Evolutionary conservation across 805 yeast species (phyloP), one percentile per base, ranked within the genome.

Genomic region (Candida parachauliodes): DNA sequence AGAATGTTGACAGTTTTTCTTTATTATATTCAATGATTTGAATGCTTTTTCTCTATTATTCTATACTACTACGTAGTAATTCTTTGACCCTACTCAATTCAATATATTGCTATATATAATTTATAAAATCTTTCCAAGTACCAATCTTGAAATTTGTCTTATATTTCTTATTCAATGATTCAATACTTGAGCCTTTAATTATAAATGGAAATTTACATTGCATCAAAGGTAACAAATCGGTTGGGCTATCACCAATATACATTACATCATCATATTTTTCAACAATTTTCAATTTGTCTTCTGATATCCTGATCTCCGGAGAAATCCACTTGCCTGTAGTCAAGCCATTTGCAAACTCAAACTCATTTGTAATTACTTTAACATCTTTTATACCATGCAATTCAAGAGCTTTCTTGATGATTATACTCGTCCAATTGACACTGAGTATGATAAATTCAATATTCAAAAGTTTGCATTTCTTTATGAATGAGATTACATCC

Each of bases 171-270:
- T 36, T n/a, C 11, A 39, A 7, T 29, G 17, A 7, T 14, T 61
- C 47, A 2, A 74, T 69, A 11, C 52, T 47, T 2, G 60, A 60
- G 5, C 65, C 64, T 12, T 52, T 61, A 35, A 80, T 60, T 1
- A 73, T 60, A 3, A 78, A 54, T 0, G 81, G 83, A 12, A 52
- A 45, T 41, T 70, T 69, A 2, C 76, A 72, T 25, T 61, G 63
- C 9, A 74, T 40, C 53, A 80, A 56, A 1, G 79, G 65, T 24
- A 77, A 50, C 3, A 77, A 55, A 57, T 81, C 88, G 0, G 84
- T 79, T 0, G 72, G 49, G 39, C 84, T 77, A 47, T 81, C 88
- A 1, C 88, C 88, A 11, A 79, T 59, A 48, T 79, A 81, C 16
- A 68, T 53, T 1, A 68, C 34, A 12, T 39, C 16, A 28, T 39